Conservation (phyloP, 805 yeast genomes). For the Starmerella bacillaris region DNA sequence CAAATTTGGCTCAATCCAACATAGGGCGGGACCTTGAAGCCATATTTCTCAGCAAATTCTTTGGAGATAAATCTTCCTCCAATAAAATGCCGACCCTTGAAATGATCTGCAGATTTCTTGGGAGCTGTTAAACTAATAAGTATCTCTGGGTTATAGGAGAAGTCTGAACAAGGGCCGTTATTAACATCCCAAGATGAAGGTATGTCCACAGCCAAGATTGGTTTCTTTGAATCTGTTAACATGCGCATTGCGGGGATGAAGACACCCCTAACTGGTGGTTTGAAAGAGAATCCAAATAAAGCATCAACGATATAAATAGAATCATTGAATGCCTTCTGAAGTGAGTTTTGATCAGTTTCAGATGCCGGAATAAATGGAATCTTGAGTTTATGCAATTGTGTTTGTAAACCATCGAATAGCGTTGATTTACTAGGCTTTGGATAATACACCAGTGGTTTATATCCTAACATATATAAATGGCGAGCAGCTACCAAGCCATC, state of each 20-base stretch:
- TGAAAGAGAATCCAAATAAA: conserved; percentile 82
- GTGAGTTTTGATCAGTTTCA: too few species aligned
- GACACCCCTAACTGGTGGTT: conserved; percentile 72
- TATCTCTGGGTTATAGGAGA: conserved; percentile 39
- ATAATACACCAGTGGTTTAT: conserved; percentile 56
- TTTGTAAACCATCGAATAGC: conserved; percentile 43
- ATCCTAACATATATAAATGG: conserved; percentile 67
- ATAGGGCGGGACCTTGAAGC: conserved; percentile 46
- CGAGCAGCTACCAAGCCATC: conserved; percentile 94
- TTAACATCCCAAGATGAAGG: conserved; percentile 98
- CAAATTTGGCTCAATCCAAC: conserved; percentile 40
- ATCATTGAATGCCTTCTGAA: conserved; percentile 23
- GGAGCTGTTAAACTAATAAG: conserved; percentile 85
- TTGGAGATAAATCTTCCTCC: conserved; percentile 77
- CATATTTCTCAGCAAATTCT: conserved; percentile 53
- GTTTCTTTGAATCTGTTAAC: conserved; percentile 28
- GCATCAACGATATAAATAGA: conserved; percentile 53
- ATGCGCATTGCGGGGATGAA: conserved; percentile 35
- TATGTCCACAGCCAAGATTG: conserved; percentile 67
- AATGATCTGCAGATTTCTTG: conserved; percentile 56
- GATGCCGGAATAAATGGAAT: conserved; percentile 31
- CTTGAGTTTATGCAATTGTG: conserved; percentile 50
- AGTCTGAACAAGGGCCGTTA: conserved; percentile 41
- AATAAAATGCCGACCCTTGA: conserved; percentile 47
- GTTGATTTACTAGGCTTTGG: conserved; percentile 46